These are phyloP conservation scores for Verbena officinalis DNA, from an alignment of 257 asterid genomes.

Conservation along the genomic window DNA sequence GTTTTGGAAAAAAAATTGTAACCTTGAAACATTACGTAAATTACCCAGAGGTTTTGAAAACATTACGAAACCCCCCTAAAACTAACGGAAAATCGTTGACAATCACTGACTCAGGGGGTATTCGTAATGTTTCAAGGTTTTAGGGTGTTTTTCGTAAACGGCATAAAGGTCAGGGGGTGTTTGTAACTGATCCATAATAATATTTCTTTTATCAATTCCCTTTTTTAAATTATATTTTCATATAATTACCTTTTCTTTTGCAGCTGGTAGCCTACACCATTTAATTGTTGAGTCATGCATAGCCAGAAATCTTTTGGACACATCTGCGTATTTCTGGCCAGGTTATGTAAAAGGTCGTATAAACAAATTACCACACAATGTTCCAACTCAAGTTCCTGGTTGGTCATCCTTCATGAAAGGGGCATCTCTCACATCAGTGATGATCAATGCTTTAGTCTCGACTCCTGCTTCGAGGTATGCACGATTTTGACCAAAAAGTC, in stretches of 20 bases:
- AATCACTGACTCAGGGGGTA: too few relatives aligned
- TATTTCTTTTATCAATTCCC: not conserved
- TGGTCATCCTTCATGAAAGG: slow-evolving; percentile 95
- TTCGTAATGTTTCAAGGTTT: too few relatives aligned
- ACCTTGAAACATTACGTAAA: too few relatives aligned
- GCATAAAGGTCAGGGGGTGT: too few relatives aligned
- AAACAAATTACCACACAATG: slow-evolving; percentile 67
- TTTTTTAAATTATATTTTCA: not conserved
- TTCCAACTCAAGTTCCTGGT: slow-evolving; percentile 72
- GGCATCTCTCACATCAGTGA: slow-evolving; percentile 58
- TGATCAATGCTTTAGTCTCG: slow-evolving; percentile 79
- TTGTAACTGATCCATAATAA: too few relatives aligned
- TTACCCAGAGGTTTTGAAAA: too few relatives aligned
- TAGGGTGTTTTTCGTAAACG: too few relatives aligned
- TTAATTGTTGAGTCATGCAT: slow-evolving; percentile 91
- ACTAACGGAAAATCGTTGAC: too few relatives aligned
- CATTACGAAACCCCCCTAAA: too few relatives aligned
- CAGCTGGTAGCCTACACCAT: slow-evolving; percentile 93
- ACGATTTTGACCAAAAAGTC: not conserved
- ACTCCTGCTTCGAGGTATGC: slow-evolving; percentile 92
- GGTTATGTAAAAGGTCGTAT: slow-evolving; percentile 73
- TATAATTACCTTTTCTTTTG: slow-evolving; percentile 22
- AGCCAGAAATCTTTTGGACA: slow-evolving; percentile 84
- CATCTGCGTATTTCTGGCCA: slow-evolving; percentile 93
- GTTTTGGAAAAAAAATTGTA: too few relatives aligned